phyloP scores from a whole-genome alignment of 2,329 filamentous ascomycete genomes.

The Fusarium chuoi region DNA sequence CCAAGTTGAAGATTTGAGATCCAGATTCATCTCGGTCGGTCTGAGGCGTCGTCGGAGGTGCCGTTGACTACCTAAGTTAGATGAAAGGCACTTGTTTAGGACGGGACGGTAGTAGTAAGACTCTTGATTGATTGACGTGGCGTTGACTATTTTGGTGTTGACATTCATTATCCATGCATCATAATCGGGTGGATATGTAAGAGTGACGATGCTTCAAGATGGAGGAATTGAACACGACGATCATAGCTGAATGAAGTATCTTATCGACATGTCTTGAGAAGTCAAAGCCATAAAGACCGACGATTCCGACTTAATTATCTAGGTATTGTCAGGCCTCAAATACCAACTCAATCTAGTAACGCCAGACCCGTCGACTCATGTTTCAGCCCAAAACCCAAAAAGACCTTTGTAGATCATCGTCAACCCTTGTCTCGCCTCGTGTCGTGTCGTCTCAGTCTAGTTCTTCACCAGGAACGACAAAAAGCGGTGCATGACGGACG shows the following conservation, averaged over 20 bases:
- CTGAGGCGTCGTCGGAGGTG: constrained; percentile 25
- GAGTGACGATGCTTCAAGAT: not conserved
- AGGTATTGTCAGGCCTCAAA: constrained; percentile 8
- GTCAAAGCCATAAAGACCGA: not conserved
- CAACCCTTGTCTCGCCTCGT: not conserved
- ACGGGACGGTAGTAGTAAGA: not conserved
- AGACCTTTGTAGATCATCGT: constrained; percentile 17
- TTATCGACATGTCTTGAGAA: not conserved
- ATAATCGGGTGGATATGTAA: not conserved
- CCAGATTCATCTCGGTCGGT: constrained; percentile 26
- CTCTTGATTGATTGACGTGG: not conserved
- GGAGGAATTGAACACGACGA: not conserved
- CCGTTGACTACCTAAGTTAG: constrained; percentile 3
- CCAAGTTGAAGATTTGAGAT: not conserved
- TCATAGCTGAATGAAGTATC: not conserved
- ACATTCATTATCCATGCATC: not conserved
- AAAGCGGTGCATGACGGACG: not conserved
- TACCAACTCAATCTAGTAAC: not conserved
- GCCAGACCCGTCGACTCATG: constrained; percentile 29
- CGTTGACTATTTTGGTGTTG: not conserved
- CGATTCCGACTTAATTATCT: not conserved
- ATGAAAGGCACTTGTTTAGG: not conserved
- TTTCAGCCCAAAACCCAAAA: constrained; percentile 38
- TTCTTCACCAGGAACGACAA: not conserved
- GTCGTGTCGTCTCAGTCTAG: not conserved